A percentile compares a stretch with the other conserved stretches of the same genome.
phyloP scores from a whole-genome alignment of 805 yeast species.

The Huiozyma sinensis region DNA sequence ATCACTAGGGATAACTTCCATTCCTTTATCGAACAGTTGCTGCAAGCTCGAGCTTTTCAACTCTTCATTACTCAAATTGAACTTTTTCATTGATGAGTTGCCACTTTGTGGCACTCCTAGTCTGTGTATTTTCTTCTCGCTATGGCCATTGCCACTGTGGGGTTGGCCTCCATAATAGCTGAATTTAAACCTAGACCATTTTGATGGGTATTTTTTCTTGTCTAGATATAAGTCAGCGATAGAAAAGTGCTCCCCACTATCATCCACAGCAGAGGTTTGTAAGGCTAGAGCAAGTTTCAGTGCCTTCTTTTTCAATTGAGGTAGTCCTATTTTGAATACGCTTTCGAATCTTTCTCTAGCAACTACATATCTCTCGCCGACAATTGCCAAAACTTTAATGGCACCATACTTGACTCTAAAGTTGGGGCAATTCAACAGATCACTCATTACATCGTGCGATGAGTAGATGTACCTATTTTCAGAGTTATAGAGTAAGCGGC shows the following conservation, averaged over 20 bases:
- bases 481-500: constrained; percentile 56
- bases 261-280: constrained; percentile 38
- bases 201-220: constrained; percentile 37
- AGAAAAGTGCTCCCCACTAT: constrained; percentile 32
- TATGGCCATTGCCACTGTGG: constrained; percentile 5
- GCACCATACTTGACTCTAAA: constrained; percentile 49
- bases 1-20: constrained; percentile 47
- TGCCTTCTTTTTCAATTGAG: constrained; percentile 34
- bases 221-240: constrained; percentile 38
- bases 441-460: constrained; percentile 51
- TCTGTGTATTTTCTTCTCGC: constrained; percentile 17
- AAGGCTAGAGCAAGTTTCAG: constrained; percentile 43
- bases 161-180: constrained; percentile 32
- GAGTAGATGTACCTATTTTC: constrained; percentile 56
- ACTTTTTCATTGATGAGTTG: constrained; percentile 32
- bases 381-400: constrained; percentile 45
- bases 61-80: constrained; percentile 44
- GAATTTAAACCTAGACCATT: constrained; percentile 47
- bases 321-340: constrained; percentile 15
- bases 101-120: background rate
- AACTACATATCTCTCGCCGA: constrained; percentile 50
- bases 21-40: constrained; percentile 55
- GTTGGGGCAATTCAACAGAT: constrained; percentile 49
- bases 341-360: constrained; percentile 23
- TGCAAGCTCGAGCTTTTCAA: constrained; percentile 44